These are phyloP conservation scores for Desmodesmus armatus DNA, from an alignment of 139 green algal species.

Conservation along the genomic window DNA sequence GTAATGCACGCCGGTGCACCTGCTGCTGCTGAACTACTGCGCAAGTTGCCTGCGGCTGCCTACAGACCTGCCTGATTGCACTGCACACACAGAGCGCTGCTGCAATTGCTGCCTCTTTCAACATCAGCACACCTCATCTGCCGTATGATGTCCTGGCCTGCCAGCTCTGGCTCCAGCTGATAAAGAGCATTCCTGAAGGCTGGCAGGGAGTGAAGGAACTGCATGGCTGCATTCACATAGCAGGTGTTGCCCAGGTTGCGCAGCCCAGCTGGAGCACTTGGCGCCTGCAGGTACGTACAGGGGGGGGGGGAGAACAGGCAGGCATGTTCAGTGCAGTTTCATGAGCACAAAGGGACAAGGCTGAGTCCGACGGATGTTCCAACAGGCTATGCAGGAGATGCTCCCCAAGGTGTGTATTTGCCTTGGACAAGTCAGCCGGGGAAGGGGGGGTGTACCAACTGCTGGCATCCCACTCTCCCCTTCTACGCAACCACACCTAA, in stretches of 20 bases:
- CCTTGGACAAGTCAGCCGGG: too few species aligned
- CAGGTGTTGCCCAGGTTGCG: conserved; percentile 92
- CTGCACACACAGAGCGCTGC: conserved; percentile 14
- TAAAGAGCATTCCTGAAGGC: conserved; percentile 76
- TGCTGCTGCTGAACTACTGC: not conserved
- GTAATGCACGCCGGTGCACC: not conserved
- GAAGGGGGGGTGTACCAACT: too few species aligned
- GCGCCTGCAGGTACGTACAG: conserved; percentile 50
- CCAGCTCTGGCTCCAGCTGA: conserved; percentile 45
- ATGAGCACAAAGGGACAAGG: too few species aligned
- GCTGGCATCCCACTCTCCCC: too few species aligned
- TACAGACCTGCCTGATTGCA: not conserved
- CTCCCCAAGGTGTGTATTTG: too few species aligned
- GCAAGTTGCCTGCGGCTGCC: not conserved
- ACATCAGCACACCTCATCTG: conserved; percentile 55
- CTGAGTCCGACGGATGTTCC: too few species aligned
- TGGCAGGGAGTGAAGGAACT: conserved; percentile 81
- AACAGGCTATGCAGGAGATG: too few species aligned
- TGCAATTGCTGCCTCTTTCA: not conserved
- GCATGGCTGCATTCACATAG: conserved; percentile 89
- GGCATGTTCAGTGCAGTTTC: too few species aligned
- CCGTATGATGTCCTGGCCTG: conserved; percentile 46
- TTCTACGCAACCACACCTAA: too few species aligned
- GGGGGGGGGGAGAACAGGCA: too few species aligned
- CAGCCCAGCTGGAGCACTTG: conserved; percentile 69